phyloP scores from a whole-genome alignment of 371 early-diverging fungal genomes.

The Mortierella sp. region DNA sequence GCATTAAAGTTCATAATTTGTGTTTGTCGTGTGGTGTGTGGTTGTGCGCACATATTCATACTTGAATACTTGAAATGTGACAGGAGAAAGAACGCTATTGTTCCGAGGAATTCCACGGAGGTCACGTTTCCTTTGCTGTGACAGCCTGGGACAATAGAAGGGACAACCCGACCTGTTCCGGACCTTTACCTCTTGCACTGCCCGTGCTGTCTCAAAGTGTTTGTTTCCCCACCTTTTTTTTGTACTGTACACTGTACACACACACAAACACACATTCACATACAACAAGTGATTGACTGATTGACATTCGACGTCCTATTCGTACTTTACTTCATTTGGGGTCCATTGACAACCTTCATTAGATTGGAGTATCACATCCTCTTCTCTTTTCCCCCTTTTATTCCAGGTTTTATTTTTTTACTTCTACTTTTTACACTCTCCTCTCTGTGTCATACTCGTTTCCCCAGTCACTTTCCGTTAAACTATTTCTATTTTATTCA shows the following conservation, averaged over 20 bases:
- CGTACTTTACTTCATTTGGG: neutral
- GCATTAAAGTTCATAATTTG: neutral
- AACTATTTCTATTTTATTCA: neutral
- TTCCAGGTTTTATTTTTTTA: neutral
- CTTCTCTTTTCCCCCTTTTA: neutral
- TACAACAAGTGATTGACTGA: neutral
- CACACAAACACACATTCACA: neutral
- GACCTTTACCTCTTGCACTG: neutral
- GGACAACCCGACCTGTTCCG: conserved; percentile 10
- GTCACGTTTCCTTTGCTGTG: conserved; percentile 14
- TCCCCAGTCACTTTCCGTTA: conserved; percentile 2
- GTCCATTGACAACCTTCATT: neutral
- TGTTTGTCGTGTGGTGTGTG: too few species aligned
- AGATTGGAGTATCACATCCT: neutral
- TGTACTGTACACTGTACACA: too few species aligned
- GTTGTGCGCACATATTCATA: too few species aligned
- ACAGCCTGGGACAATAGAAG: too few species aligned
- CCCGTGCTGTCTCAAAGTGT: neutral
- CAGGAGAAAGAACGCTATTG: neutral
- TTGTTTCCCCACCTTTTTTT: conserved; percentile 20
- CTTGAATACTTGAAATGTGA: neutral
- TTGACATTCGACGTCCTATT: conserved; percentile 7
- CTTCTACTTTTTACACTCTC: neutral
- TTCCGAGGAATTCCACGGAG: neutral
- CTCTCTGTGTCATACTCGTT: neutral